Base-by-base conservation (phyloP, 495 filamentous ascomycete genomes). In the Neurospora africana region DNA sequence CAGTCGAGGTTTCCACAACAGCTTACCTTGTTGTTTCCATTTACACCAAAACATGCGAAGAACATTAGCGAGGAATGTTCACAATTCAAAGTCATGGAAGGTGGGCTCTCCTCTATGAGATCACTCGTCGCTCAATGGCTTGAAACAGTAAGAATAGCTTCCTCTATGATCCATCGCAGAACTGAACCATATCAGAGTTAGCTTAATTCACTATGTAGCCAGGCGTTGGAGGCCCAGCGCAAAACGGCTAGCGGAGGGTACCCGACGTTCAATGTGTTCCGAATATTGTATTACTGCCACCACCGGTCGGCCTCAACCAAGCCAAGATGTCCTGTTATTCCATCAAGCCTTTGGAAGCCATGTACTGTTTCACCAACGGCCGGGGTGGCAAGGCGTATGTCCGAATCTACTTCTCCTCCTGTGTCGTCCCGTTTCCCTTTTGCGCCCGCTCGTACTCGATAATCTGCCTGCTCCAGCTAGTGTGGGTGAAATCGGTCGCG, bases 391-490 rank as follows among this genome's bases (percentile, higher is more conserved):
- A 19, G 35, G 4, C 39, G 21, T 19, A n/a, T 27, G 37, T 2
- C 61, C 17, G 35, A 53, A 69, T 73, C 69, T 77, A 72, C 74
- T 72, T 65, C 72, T 43, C 13, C 33, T 72, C 36, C 68, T 69
- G 61, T 43, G 71, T 68, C 75, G 53, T 33, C 53, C 53, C 53
- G 27, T 83, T 80, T 68, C 85, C 85, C 81, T 89, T 89, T 79
- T 89, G 86, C 53, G 86, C 85, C 78, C 85, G 87, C 83, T 98
- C 95, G 80, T 98, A 87, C 79, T 97, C 94, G 74, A 88, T 90
- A 65, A 98, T 94, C 79, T 98, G 91, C 79, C 86, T 93, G 84
- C 89, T 95, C 95, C 95, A 98, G 81, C 94, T 97, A 13, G 68
- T 17, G 43, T 43, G 9, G 8, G 19, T 40, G 27, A 10, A 21